phyloP scores from a whole-genome alignment of 2,329 filamentous ascomycete species.

The Dactylellina leptospora region DNA sequence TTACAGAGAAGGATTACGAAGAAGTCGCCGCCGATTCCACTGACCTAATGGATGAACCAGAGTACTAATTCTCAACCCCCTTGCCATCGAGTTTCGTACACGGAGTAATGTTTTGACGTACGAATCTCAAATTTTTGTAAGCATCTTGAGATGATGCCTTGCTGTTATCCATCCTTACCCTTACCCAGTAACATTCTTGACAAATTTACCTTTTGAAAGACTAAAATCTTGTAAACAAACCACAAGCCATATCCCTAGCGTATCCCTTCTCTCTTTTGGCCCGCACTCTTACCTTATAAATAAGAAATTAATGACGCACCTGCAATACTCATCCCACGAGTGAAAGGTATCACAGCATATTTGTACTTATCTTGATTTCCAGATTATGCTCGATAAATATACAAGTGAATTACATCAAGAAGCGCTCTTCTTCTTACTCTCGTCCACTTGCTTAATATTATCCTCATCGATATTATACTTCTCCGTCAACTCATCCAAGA shows the following conservation, averaged over 20 bases:
- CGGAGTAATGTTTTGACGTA: too few species aligned
- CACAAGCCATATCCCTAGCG: neutral
- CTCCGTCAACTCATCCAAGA: conserved; percentile 88
- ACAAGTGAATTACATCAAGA: too few species aligned
- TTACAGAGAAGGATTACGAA: conserved; percentile 77
- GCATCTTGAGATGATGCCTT: too few species aligned
- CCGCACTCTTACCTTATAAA: too few species aligned
- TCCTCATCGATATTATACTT: conserved; percentile 92
- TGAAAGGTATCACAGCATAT: too few species aligned
- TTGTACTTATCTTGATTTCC: too few species aligned
- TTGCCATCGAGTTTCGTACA: too few species aligned
- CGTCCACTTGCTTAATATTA: conserved; percentile 92
- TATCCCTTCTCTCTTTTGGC: neutral
- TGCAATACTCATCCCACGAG: too few species aligned
- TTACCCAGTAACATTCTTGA: neutral
- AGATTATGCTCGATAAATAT: neutral
- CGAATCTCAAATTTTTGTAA: too few species aligned
- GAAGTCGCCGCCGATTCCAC: conserved; percentile 78
- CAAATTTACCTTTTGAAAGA: neutral
- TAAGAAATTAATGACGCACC: too few species aligned
- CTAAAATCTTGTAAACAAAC: neutral
- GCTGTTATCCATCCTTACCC: too few species aligned
- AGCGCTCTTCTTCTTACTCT: conserved; percentile 87
- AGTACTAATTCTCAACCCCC: conserved; percentile 29
- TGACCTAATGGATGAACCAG: conserved; percentile 69